Percentiles rank a stretch among this genome's conserved stretches.
phyloP scores from a whole-genome alignment of 1,284 basidiomycete genomes.

The Sporisorium sorghi region DNA sequence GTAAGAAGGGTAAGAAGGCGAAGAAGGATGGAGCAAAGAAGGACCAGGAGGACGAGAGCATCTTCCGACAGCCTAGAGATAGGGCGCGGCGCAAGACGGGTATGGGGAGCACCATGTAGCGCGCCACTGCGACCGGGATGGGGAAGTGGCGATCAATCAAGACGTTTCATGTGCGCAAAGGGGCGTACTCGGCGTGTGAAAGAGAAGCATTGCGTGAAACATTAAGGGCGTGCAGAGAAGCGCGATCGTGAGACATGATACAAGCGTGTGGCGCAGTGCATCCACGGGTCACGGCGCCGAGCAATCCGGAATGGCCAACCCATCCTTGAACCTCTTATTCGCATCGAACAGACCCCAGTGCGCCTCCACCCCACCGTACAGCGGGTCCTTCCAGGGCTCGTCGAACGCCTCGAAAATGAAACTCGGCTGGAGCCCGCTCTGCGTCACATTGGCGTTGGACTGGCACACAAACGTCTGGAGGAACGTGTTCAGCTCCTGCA shows the following conservation, averaged over 20 bases:
- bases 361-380: conserved; percentile 87
- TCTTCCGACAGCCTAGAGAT: conserved; percentile 43
- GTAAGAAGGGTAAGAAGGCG: conserved; percentile 5
- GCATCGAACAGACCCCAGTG: conserved; percentile 61
- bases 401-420: conserved; percentile 77
- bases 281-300: conserved; percentile 53
- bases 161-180: neutral
- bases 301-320: conserved; percentile 72
- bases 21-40: conserved; percentile 11
- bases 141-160: neutral
- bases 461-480: conserved; percentile 87
- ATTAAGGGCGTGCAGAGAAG: too few relatives aligned
- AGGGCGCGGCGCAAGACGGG: conserved; percentile 38
- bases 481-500: conserved; percentile 72
- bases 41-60: neutral
- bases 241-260: too few relatives aligned
- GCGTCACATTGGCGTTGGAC: conserved; percentile 81
- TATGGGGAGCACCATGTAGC: conserved; percentile 33
- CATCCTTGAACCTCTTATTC: conserved; percentile 52
- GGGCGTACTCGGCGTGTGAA: neutral
- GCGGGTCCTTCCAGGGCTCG: conserved; percentile 82
- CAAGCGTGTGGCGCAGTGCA: conserved; percentile 1
- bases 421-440: conserved; percentile 72
- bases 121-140: neutral
- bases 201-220: neutral